Percentiles rank a stretch among this genome's conserved stretches.
Conservation (phyloP, 805 yeast genomes). For the Pichia scutulata region DNA sequence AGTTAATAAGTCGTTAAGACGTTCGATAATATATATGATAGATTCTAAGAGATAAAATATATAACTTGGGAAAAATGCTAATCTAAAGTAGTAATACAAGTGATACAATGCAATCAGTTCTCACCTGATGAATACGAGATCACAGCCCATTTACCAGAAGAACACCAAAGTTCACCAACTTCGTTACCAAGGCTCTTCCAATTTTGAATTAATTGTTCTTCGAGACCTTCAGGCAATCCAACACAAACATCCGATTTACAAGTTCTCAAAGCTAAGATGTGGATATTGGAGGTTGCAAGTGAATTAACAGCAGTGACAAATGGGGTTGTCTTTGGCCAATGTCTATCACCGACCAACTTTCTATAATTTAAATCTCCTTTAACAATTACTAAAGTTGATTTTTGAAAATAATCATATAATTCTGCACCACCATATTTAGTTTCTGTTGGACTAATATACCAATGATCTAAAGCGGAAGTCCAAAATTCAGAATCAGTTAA, state of each 20-base stretch:
- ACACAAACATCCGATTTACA: slow-evolving; percentile 95
- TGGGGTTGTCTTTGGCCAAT: slow-evolving; percentile 78
- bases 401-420: slow-evolving; percentile 51
- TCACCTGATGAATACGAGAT: slow-evolving; percentile 48
- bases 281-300: slow-evolving; percentile 55
- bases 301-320: slow-evolving; percentile 65
- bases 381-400: slow-evolving; percentile 68
- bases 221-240: slow-evolving; percentile 67
- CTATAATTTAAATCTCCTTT: slow-evolving; percentile 97
- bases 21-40: background rate
- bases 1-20: background rate
- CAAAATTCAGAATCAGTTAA: slow-evolving; percentile 68
- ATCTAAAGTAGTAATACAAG: background rate
- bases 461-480: slow-evolving; percentile 74
- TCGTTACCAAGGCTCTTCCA: slow-evolving; percentile 56
- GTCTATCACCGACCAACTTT: slow-evolving; percentile 84
- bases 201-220: slow-evolving; percentile 52
- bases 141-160: slow-evolving; percentile 93
- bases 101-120: background rate
- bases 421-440: slow-evolving; percentile 49
- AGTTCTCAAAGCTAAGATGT: slow-evolving; percentile 74
- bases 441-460: slow-evolving; percentile 53
- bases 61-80: background rate
- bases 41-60: background rate
- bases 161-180: slow-evolving; percentile 69